Evolutionary conservation across 2,329 filamentous ascomycete species (phyloP), one percentile per base, ranked within the genome.

Genomic region (Pyricularia grisea): DNA sequence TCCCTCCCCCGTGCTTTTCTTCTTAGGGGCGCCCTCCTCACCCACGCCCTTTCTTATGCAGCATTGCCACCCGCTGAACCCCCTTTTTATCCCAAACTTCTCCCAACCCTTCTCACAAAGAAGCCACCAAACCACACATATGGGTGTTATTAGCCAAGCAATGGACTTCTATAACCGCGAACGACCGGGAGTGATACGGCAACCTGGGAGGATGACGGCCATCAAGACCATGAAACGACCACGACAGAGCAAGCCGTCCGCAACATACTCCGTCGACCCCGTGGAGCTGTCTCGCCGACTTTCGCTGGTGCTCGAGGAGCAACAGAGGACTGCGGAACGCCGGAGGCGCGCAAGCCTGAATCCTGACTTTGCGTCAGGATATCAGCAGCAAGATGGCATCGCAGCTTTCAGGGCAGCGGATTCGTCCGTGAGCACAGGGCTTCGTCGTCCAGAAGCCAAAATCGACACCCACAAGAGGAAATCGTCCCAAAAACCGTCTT

Each of bases 241-340:
- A 50, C 42, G 42, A 5, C 42, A 50, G 42, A 50, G 42, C 42
- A 50, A 50, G 17, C 17, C 42, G 42, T 20, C 42, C 3, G 42
- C 42, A 9, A 50, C 42, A 2, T 50, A 50, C 36, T 78, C 81
- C 23, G 78, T 88, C 65, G 86, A 89, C 70, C 79, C 87, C 0
- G 81, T 84, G 31, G 86, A 89, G 69, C 76, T 89, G 31, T 80
- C 81, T 12, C 80, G 82, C 36, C 83, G 86, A 23, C 79, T 89
- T 28, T 79, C 80, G 66, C 71, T 81, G 12, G 82, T 88, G 23
- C 77, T 86, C 17, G 80, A 79, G 5, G 81, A 87, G 70, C 84
- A 84, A 71, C 83, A 83, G 70, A 76, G 78, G 9, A 74, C 75
- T 14, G 77, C 79, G 4, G 79, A 81, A 68, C 31, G 60, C 66